phyloP scores from a whole-genome alignment of 345 rosid genomes.

The Leavenworthia alabamica region DNA sequence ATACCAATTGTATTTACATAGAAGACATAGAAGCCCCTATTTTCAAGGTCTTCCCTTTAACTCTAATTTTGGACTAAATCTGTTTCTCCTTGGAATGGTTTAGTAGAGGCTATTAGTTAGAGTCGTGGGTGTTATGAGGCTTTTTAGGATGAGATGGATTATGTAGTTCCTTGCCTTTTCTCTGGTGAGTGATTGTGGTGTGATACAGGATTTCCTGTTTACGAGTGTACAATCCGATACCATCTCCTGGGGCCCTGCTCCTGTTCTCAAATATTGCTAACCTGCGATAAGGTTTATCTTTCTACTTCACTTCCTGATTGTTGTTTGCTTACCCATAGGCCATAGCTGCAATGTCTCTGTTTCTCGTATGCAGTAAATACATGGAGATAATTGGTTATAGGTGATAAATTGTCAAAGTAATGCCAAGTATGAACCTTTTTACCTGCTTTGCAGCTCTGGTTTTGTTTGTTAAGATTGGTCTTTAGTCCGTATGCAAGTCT shows the following conservation, averaged over 20 bases:
- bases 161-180: conserved; percentile 46
- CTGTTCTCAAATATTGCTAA: conserved; percentile 48
- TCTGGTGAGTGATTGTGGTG: conserved; percentile 61
- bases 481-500: neutral
- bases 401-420: neutral
- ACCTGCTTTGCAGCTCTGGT: neutral
- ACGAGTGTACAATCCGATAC: conserved; percentile 41
- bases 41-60: conserved; percentile 49
- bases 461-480: neutral
- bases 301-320: conserved; percentile 37
- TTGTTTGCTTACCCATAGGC: neutral
- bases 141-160: conserved; percentile 35
- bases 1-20: conserved; percentile 41
- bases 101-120: conserved; percentile 2
- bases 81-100: neutral
- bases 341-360: neutral
- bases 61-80: neutral
- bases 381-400: neutral
- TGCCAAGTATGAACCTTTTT: neutral
- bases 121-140: conserved; percentile 8
- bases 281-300: conserved; percentile 48
- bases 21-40: conserved; percentile 64
- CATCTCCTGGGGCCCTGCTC: conserved; percentile 49
- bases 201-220: conserved; percentile 49
- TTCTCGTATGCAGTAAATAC: neutral